These are phyloP conservation scores for Asterochloris sp. DNA, from an alignment of 139 green algal species.

Conservation along the genomic window DNA sequence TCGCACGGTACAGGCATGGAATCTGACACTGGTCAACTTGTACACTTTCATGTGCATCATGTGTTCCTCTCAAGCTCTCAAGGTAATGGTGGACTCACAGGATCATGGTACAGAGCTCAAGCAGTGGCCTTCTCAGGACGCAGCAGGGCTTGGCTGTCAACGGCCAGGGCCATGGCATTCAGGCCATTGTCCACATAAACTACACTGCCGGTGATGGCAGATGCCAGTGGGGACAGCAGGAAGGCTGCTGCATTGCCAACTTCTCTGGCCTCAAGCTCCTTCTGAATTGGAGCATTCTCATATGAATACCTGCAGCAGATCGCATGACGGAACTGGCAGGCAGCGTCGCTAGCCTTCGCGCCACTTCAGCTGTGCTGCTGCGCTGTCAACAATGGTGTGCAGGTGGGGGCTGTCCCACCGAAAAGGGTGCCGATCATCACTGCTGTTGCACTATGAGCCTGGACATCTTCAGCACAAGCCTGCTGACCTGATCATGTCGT, in stretches of 20 bases:
- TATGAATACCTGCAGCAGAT: constrained; percentile 67
- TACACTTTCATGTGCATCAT: no score
- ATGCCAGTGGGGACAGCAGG: constrained; percentile 89
- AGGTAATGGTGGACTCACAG: no score
- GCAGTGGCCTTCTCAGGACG: constrained; percentile 2
- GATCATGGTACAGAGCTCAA: no score
- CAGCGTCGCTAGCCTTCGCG: background rate
- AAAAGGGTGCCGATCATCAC: no score
- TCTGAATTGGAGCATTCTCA: constrained; percentile 93
- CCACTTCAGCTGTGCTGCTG: no score
- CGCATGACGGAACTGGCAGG: background rate
- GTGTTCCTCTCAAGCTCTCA: no score
- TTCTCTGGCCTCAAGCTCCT: constrained; percentile 84
- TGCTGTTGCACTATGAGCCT: no score
- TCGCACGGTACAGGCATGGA: no score
- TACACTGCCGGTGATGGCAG: constrained; percentile 68
- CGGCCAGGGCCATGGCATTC: constrained; percentile 88
- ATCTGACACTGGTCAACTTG: no score
- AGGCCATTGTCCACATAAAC: constrained; percentile 77
- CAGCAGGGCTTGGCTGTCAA: constrained; percentile 20
- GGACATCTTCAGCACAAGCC: no score
- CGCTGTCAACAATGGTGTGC: no score
- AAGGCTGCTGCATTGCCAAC: constrained; percentile 86
- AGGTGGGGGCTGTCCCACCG: no score
- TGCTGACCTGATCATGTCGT: constrained; percentile 95